Base-by-base conservation (phyloP, 2,329 filamentous ascomycete species). In the Aspergillus melleus region DNA sequence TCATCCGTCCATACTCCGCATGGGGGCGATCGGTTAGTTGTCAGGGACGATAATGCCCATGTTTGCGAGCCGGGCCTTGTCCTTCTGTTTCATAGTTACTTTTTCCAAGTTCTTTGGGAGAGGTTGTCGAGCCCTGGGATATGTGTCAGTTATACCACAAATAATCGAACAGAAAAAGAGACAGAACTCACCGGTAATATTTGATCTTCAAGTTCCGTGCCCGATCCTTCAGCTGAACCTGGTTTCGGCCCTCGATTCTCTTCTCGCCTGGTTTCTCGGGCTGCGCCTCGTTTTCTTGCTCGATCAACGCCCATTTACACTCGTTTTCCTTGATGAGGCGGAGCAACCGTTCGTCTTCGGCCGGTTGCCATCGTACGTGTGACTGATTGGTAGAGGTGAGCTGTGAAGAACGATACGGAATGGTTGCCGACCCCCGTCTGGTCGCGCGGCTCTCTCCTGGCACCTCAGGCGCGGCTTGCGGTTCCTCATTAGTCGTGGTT, bases 181-280 rank as follows among this genome's bases (percentile, higher is more conserved):
- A 22, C 11, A 29, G 6, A 22, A 36, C 57, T 14, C 55, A 66
- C 64, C 58, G 54, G 26, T 44, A 19, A 29, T 55, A 60, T 22
- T 51, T 44, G 46, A 78, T 72, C 67, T 83, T 84, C 59, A 86
- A 70, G 61, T 84, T 85, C 54, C 84, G 76, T 4, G 83, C 84
- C 61, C 80, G 80, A 62, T 84, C 82, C 64, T 84, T 84, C 8
- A 86, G 61, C 49, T 84, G 81, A 2, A 84, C 82, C 60, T 87
- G 82, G 6, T 71, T 75, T 2, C 85, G 76, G 2, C 65, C 61
- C 4, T 56, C 58, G 19, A 84, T 66, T 47, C 71, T 53, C 2
- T 70, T 70, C 11, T 72, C 68, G 36, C 72, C 71, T 52, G 73
- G 51, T 55, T 66, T 42, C 4, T 56, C 65, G 2, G 74, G 75